Base-by-base conservation (phyloP, 2,329 filamentous ascomycete species). In the Scorias spongiosa region DNA sequence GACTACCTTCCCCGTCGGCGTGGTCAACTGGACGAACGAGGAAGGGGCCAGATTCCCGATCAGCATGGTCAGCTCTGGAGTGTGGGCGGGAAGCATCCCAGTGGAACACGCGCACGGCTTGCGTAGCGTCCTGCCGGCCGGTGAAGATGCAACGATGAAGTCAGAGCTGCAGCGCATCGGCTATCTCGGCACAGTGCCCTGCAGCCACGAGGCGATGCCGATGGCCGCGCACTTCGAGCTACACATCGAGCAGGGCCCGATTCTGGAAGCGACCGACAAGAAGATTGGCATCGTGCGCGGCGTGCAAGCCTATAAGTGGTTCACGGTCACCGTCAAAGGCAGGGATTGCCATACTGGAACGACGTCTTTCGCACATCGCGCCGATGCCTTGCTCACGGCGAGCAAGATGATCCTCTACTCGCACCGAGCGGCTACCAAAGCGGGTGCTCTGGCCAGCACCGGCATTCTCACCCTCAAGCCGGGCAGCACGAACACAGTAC, bases 21-120 rank as follows among this genome's bases (percentile, higher is more conserved):
- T 87, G 1, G 76, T 88, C 2, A 85, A 87, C 55, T 85, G 80
- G 81, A 87, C 81, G 2, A 84, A 84, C 55, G 84, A 91, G 64
- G 85, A 91, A 64, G 84, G 84, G 2, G 84, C 84, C 1, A 74
- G 84, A 0, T 89, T 89, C 49, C 82, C 84, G 0, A 77, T 78
- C 43, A 81, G 76, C 28, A 87, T 85, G 76, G 66, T 81, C 20
- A 69, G 78, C 0, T 86, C 81, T 0, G 83, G 81, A 1, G 84
- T 88, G 11, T 89, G 84, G 83, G 76, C 81, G 0, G 81, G 70
- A n/a, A 66, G 67, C 0, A 79, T 84, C 8, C 63, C 79, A 0
- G 62, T 84, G 2, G 70, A 78, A 11, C 67, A 64, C 41, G 82
- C 80, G 10, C 77, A 78, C 60, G 67, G 64, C 32, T 66, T 83